Evolutionary conservation across 2,329 filamentous ascomycete species (phyloP).

Genomic region (Alternaria sp.): DNA sequence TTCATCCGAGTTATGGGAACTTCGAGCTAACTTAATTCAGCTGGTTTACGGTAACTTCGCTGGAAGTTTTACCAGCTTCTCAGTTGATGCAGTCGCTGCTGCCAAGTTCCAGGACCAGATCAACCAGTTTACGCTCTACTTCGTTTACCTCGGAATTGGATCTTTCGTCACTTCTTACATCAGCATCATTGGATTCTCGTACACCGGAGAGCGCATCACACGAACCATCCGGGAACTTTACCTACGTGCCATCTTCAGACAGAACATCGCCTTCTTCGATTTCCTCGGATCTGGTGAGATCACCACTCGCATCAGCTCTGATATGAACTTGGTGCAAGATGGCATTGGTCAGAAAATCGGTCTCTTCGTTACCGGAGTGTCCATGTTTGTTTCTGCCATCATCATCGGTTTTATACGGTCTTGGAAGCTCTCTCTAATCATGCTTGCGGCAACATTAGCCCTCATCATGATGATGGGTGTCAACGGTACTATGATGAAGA

Average conservation of each 20-base stretch:
- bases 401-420: slow-evolving; percentile 90
- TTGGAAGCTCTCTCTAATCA: slow-evolving; percentile 92
- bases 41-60: slow-evolving; percentile 50
- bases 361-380: slow-evolving; percentile 41
- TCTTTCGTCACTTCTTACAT: slow-evolving; percentile 72
- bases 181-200: slow-evolving; percentile 88
- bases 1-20: background rate
- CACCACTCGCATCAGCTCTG: slow-evolving; percentile 92
- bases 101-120: slow-evolving; percentile 38
- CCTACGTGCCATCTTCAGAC: slow-evolving; percentile 61
- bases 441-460: slow-evolving; percentile 78
- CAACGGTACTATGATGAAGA: slow-evolving; percentile 77
- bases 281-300: slow-evolving; percentile 94
- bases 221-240: slow-evolving; percentile 63
- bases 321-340: slow-evolving; percentile 93
- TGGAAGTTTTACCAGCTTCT: slow-evolving; percentile 45
- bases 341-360: slow-evolving; percentile 65
- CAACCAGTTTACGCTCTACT: slow-evolving; percentile 44
- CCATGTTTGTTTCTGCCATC: slow-evolving; percentile 80
- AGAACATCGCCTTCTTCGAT: slow-evolving; percentile 62
- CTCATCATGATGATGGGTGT: slow-evolving; percentile 78
- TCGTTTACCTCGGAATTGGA: slow-evolving; percentile 48
- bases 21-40: slow-evolving; percentile 14
- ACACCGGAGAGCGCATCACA: slow-evolving; percentile 56
- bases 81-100: slow-evolving; percentile 35